A percentile compares a stretch with the other conserved stretches of the same genome.
phyloP scores from a whole-genome alignment of 1,284 basidiomycete species.

The Hypsizygus ulmarius region DNA sequence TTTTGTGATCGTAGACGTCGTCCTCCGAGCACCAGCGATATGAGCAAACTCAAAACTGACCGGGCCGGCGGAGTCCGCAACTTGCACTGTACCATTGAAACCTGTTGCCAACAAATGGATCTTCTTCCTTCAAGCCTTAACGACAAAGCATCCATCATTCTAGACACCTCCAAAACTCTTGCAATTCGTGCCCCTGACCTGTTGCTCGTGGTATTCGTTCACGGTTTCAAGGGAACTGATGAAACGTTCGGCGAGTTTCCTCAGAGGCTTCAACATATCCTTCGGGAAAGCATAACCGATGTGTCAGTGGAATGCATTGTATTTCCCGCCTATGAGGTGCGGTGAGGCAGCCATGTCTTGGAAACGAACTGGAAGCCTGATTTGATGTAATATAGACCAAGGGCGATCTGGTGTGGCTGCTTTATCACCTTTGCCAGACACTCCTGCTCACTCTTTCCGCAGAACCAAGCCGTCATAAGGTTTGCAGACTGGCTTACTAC shows the following conservation, averaged over 20 bases:
- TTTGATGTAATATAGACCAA: conserved; percentile 55
- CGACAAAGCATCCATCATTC: background rate
- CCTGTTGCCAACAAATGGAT: too few species aligned
- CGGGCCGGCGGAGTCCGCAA: too few species aligned
- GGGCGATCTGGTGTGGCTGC: conserved; percentile 72
- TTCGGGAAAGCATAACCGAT: conserved; percentile 55
- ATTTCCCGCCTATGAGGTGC: conserved; percentile 89
- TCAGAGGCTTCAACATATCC: conserved; percentile 71
- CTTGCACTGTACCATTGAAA: too few species aligned
- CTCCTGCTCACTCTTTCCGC: conserved; percentile 5
- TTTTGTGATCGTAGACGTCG: too few species aligned
- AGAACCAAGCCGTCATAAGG: conserved; percentile 78
- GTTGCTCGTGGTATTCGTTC: conserved; percentile 62
- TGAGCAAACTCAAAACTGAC: too few species aligned
- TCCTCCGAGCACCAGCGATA: too few species aligned
- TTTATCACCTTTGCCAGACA: conserved; percentile 2
- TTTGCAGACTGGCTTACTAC: conserved; percentile 90
- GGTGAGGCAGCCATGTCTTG: conserved; percentile 14
- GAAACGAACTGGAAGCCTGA: conserved; percentile 1
- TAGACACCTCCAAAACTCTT: background rate
- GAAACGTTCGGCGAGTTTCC: conserved; percentile 78
- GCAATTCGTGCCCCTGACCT: conserved; percentile 29
- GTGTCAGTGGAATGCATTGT: conserved; percentile 69
- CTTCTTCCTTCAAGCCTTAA: too few species aligned
- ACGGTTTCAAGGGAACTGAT: conserved; percentile 73